A percentile compares a stretch with the other conserved stretches of the same genome.
Conservation (phyloP, 2,329 filamentous ascomycete species). For the Dactylellina cionopaga region DNA sequence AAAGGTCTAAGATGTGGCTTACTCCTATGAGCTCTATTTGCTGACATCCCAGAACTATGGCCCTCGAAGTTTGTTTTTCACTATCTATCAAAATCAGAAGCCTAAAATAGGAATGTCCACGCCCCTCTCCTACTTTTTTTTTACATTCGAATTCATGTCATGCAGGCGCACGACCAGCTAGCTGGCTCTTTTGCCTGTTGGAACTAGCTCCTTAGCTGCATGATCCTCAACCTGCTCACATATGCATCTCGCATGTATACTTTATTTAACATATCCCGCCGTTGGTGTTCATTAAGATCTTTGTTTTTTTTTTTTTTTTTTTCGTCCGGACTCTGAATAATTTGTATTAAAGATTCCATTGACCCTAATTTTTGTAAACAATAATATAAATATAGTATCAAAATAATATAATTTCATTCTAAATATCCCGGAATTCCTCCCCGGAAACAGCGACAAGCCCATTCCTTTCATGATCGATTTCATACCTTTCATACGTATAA, state of each 20-base stretch:
- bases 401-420: too few species aligned
- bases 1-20: too few species aligned
- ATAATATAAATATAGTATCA: too few species aligned
- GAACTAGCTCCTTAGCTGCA: background rate
- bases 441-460: background rate
- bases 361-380: too few species aligned
- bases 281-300: background rate
- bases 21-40: too few species aligned
- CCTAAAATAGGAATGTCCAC: slow-evolving; percentile 45
- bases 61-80: background rate
- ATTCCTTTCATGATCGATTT: background rate
- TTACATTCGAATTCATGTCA: slow-evolving; percentile 13
- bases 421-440: background rate
- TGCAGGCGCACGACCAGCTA: slow-evolving; percentile 49
- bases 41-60: too few species aligned
- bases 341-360: too few species aligned
- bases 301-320: background rate
- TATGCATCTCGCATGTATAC: background rate
- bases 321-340: too few species aligned
- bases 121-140: background rate
- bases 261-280: background rate
- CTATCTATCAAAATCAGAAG: background rate
- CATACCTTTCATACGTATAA: too few species aligned
- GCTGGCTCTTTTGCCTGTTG: slow-evolving; percentile 4
- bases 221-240: background rate